Percentiles rank a stretch among this genome's conserved stretches.
These are phyloP conservation scores for Plasmodium relictum DNA, from an alignment of 169 alveolate genomes.

Conservation along the genomic window DNA sequence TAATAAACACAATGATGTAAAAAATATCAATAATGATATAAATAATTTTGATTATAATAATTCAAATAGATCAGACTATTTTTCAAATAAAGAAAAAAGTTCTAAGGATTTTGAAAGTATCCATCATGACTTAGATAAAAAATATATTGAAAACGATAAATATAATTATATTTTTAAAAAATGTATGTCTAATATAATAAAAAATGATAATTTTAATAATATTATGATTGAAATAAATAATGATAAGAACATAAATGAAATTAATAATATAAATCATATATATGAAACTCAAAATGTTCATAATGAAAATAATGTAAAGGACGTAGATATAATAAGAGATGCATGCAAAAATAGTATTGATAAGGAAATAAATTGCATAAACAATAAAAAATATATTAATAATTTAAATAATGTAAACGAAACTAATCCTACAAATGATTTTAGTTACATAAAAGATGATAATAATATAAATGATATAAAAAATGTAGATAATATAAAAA, in stretches of 20 bases:
- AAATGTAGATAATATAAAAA: neutral
- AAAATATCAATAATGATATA: too few relatives aligned
- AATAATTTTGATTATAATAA: too few relatives aligned
- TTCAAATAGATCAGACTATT: too few relatives aligned
- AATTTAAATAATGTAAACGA: neutral
- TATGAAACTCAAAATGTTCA: neutral
- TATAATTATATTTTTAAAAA: neutral
- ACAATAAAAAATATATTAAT: neutral
- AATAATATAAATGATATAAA: neutral
- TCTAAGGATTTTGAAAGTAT: neutral
- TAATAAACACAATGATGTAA: too few relatives aligned
- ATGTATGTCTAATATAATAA: neutral
- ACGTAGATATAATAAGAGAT: neutral
- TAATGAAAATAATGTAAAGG: neutral
- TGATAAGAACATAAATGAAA: neutral
- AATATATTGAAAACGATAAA: neutral
- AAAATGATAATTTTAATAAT: neutral
- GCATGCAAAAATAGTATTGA: neutral
- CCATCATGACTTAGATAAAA: neutral
- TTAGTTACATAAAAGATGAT: neutral
- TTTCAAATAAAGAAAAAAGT: neutral
- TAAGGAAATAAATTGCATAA: neutral
- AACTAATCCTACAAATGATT: neutral
- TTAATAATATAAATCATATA: neutral
- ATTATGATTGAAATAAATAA: neutral